Percentiles rank a stretch among this genome's conserved stretches.
Evolutionary conservation across 2,329 filamentous ascomycete genomes (phyloP).

Genomic region (Colletotrichum lini): DNA sequence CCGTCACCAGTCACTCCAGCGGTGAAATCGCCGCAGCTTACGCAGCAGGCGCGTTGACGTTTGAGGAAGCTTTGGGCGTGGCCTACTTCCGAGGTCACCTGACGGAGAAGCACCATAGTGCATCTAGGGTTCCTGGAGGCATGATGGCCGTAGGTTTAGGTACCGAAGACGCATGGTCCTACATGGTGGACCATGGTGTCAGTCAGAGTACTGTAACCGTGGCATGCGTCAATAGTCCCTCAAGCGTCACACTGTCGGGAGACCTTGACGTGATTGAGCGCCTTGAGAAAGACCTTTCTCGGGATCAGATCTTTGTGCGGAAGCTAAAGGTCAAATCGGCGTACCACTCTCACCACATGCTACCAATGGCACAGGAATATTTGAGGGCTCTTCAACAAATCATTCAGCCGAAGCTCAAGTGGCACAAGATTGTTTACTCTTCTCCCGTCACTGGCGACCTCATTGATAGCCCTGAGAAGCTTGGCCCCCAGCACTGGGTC

Average conservation of each 20-base stretch:
- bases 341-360: constrained; percentile 55
- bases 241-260: constrained; percentile 51
- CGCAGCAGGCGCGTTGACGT: constrained; percentile 50
- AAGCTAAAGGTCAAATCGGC: constrained; percentile 41
- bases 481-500: constrained; percentile 30
- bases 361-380: constrained; percentile 54
- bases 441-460: constrained; percentile 23
- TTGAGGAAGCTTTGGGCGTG: constrained; percentile 49
- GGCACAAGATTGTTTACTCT: constrained; percentile 46
- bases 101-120: constrained; percentile 18
- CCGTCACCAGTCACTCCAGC: constrained; percentile 61
- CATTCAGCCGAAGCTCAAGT: constrained; percentile 43
- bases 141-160: constrained; percentile 53
- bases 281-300: constrained; percentile 26
- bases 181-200: constrained; percentile 30
- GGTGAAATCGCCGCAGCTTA: constrained; percentile 66
- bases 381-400: not conserved
- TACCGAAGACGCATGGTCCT: constrained; percentile 39
- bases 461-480: constrained; percentile 45
- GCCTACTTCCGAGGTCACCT: constrained; percentile 51
- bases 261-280: constrained; percentile 47
- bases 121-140: constrained; percentile 39
- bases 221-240: constrained; percentile 57
- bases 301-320: constrained; percentile 43
- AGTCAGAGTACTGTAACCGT: constrained; percentile 45